Evolutionary conservation across 2,329 filamentous ascomycete genomes (phyloP), one percentile per base, ranked within the genome.

Genomic region (Saccharata proteae): DNA sequence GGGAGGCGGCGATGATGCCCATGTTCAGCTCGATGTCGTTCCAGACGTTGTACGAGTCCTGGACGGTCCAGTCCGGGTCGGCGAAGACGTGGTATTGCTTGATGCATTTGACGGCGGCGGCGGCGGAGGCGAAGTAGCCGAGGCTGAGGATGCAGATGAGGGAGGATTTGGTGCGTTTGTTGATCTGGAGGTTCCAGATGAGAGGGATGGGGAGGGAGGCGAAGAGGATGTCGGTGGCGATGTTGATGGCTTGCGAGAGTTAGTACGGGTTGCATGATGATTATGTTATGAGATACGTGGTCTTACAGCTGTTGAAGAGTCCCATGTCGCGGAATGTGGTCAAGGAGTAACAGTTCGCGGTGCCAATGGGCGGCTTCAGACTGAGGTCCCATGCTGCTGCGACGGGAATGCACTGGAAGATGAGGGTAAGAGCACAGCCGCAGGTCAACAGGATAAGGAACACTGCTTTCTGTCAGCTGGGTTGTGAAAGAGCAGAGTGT

Each of bases 351-450:
- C 65, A 69, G n/a, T 51, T 54, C 0, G 61, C 58, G 3, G n/a
- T n/a, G n/a, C 42, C 45, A 4, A 45, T 40, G 8, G 48, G 47
- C 12, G 49, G 40, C n/a, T 47, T 47, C 1, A 58, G 34, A 2
- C 38, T 37, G 6, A 44, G 39, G 35, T 65, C 49, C 65, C 65
- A 69, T 1, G 51, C 50, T 6, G 64, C 62, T 9, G 43, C 30
- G 5, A 67, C 48, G 0, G 64, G 63, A 13, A 55, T 32, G 37
- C 66, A 69, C 32, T 61, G 54, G 40, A 67, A 64, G 11, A 67
- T 54, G 24, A 68, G 43, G 3, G 64, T 65, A n/a, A 56, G 48
- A 4, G 52, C 44, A 40, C 62, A 65, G 7, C 54, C 49, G 4
- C 65, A 33, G 2, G 55, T 58, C 29, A 67, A 58, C 8, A 51